A percentile compares a stretch with the other conserved stretches of the same genome.
phyloP scores from a whole-genome alignment of 2,329 filamentous ascomycete species.

The Atkinsonella hypoxylon region DNA sequence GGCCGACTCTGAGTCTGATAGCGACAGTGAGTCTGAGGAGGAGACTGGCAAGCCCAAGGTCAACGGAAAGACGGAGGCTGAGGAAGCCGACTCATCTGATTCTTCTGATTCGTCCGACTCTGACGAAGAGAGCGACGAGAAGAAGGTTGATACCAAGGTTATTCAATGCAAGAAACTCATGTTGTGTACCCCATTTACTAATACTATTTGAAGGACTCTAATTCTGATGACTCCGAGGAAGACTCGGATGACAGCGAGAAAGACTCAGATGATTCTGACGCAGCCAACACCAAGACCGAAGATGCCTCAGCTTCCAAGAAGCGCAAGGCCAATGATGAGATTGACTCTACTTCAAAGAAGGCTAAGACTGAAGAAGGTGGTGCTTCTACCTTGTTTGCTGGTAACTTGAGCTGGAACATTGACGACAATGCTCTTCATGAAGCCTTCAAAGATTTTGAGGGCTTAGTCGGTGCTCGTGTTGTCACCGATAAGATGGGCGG shows the following conservation, averaged over 20 bases:
- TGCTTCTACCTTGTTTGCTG: conserved; percentile 64
- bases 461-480: conserved; percentile 61
- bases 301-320: conserved; percentile 32
- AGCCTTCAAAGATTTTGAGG: conserved; percentile 71
- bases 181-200: neutral
- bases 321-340: conserved; percentile 36
- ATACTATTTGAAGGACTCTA: neutral
- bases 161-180: conserved; percentile 5
- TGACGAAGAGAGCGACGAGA: conserved; percentile 16
- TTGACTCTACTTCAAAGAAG: conserved; percentile 50
- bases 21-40: conserved; percentile 27
- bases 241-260: conserved; percentile 20
- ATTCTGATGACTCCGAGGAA: conserved; percentile 19
- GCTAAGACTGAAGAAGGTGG: conserved; percentile 44
- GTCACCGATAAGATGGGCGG: conserved; percentile 73
- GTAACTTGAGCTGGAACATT: conserved; percentile 82
- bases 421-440: conserved; percentile 71
- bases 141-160: conserved; percentile 18
- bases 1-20: conserved; percentile 21
- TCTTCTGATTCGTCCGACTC: conserved; percentile 15
- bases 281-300: conserved; percentile 21
- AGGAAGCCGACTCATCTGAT: conserved; percentile 21
- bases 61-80: conserved; percentile 12
- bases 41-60: conserved; percentile 18
- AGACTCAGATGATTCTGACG: conserved; percentile 24